phyloP scores from a whole-genome alignment of 2,329 filamentous ascomycete genomes.

The Venturia carpophila region DNA sequence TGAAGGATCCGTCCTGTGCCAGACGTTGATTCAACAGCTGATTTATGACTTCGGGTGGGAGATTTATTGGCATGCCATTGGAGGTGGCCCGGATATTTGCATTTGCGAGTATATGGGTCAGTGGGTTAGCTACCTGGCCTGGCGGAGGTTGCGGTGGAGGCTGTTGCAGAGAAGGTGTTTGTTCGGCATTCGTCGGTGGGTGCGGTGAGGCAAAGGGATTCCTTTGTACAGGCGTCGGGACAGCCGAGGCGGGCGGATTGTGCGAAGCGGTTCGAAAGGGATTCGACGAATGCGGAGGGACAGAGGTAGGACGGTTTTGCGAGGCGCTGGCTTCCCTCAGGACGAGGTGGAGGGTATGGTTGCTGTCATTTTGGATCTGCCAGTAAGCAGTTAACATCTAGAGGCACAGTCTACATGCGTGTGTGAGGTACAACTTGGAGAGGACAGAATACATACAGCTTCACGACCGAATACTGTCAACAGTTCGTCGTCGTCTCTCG shows the following conservation, averaged over 20 bases:
- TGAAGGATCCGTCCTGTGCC: constrained; percentile 3
- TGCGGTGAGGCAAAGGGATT: constrained; percentile 18
- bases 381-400: no score
- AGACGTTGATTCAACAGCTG: constrained; percentile 19
- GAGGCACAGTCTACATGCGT: no score
- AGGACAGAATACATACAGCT: constrained; percentile 6
- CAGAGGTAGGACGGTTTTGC: neutral
- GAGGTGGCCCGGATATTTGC: constrained; percentile 16
- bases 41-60: constrained; percentile 17
- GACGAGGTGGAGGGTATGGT: constrained; percentile 33
- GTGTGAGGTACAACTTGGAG: no score
- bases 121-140: neutral
- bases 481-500: constrained; percentile 42
- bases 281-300: neutral
- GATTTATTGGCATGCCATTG: constrained; percentile 13
- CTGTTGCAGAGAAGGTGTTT: constrained; percentile 21
- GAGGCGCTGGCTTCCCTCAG: constrained; percentile 28
- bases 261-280: neutral
- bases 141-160: constrained; percentile 19
- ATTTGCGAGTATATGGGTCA: constrained; percentile 11
- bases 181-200: constrained; percentile 19
- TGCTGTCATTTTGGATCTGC: constrained; percentile 31
- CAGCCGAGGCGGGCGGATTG: constrained; percentile 12
- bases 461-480: constrained; percentile 39
- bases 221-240: neutral